These are phyloP conservation scores for Waitea zeae DNA, from an alignment of 1,284 basidiomycete genomes.

Conservation along the genomic window DNA sequence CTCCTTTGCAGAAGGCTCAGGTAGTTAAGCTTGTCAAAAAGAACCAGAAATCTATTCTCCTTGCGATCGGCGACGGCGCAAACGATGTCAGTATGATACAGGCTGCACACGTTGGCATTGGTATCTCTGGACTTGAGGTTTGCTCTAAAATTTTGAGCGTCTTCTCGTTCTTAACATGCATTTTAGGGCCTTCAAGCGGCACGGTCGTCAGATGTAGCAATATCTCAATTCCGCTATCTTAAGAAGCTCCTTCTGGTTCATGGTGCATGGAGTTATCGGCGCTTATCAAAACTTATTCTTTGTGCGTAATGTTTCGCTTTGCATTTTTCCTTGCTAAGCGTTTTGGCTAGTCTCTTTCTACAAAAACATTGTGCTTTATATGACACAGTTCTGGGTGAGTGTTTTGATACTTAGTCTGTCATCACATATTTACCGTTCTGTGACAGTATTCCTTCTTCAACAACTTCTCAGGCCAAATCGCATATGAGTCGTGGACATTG, in stretches of 20 bases:
- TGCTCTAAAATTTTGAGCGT: conserved; percentile 7
- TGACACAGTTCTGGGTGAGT: conserved; percentile 93
- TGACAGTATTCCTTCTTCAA: conserved; percentile 91
- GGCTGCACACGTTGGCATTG: conserved; percentile 93
- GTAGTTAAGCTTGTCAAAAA: conserved; percentile 99
- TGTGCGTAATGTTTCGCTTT: conserved; percentile 32
- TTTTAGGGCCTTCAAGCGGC: conserved; percentile 88
- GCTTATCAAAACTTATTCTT: conserved; percentile 88
- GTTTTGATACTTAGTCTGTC: not conserved
- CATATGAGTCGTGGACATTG: conserved; percentile 97
- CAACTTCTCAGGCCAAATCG: conserved; percentile 96
- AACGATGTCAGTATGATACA: conserved; percentile 98
- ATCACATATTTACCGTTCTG: conserved; percentile 3
- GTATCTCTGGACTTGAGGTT: conserved; percentile 95
- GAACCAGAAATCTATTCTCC: conserved; percentile 78
- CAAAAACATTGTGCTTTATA: conserved; percentile 94
- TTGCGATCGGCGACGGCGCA: conserved; percentile 95
- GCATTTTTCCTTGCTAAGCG: not conserved
- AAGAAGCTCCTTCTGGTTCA: conserved; percentile 95
- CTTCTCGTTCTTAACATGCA: not conserved
- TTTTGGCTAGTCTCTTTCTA: conserved; percentile 69
- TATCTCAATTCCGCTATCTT: conserved; percentile 95
- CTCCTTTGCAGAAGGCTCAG: conserved; percentile 93
- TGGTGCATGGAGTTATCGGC: conserved; percentile 95
- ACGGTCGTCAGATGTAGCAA: conserved; percentile 90